phyloP scores from a whole-genome alignment of 2,329 filamentous ascomycete species.

The Aplosporella prunicola region DNA sequence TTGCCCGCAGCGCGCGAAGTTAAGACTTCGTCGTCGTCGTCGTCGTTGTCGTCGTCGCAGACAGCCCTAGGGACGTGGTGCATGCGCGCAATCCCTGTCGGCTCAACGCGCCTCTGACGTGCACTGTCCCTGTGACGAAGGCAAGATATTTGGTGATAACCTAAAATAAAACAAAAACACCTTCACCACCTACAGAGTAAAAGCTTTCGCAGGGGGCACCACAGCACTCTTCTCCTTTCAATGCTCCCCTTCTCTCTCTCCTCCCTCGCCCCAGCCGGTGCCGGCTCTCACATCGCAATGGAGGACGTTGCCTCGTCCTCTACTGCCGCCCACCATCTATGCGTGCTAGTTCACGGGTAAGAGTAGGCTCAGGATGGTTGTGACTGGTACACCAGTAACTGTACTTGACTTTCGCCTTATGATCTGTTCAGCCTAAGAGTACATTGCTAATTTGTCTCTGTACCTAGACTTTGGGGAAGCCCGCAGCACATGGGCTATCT shows the following conservation, averaged over 20 bases:
- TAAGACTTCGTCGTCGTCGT: no score
- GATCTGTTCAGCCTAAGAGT: neutral
- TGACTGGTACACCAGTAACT: neutral
- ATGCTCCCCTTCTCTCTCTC: conserved; percentile 19
- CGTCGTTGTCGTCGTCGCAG: no score
- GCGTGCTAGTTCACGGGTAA: conserved; percentile 68
- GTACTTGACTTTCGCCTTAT: conserved; percentile 1
- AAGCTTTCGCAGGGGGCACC: no score
- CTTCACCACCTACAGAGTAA: no score
- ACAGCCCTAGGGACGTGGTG: no score
- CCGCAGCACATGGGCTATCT: conserved; percentile 62
- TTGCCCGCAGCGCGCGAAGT: no score
- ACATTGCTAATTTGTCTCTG: neutral
- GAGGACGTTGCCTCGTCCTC: conserved; percentile 8
- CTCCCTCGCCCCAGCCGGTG: conserved; percentile 16
- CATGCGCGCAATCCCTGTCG: no score
- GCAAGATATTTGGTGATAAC: no score
- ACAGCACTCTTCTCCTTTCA: no score
- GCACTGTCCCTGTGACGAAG: no score
- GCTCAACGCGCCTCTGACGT: no score
- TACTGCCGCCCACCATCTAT: conserved; percentile 49
- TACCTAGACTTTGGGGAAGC: conserved; percentile 63
- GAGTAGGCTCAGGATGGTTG: conserved; percentile 17
- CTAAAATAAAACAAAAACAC: no score
- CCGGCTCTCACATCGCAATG: conserved; percentile 14